Percentiles rank a stretch among this genome's conserved stretches.
Evolutionary conservation across 331 rosid species (phyloP).

Genomic region (Rosa hybrid): DNA sequence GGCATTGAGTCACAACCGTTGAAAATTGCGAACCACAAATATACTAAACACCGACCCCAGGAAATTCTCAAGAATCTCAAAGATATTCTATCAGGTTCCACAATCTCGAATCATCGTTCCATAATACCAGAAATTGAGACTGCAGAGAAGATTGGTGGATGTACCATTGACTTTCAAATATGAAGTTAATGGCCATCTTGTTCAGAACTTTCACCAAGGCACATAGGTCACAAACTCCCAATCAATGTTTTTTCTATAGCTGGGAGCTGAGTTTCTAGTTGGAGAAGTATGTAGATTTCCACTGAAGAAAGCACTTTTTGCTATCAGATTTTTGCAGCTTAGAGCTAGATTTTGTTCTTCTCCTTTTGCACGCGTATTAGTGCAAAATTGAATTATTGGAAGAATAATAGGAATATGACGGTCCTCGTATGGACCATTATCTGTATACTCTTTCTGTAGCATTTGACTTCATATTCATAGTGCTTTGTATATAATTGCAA

Average conservation of each 20-base stretch:
- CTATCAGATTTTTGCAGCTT: not conserved
- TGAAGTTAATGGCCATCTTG: slow-evolving; percentile 25
- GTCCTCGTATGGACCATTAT: not conserved
- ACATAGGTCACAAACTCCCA: not conserved
- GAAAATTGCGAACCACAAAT: slow-evolving; percentile 25
- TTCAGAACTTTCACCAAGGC: slow-evolving; percentile 23
- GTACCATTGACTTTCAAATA: slow-evolving; percentile 72
- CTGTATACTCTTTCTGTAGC: not conserved
- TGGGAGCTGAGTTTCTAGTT: slow-evolving; percentile 16
- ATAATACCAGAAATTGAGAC: slow-evolving; percentile 46
- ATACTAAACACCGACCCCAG: slow-evolving; percentile 31
- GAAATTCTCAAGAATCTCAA: slow-evolving; percentile 45
- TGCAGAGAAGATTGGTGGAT: slow-evolving; percentile 61
- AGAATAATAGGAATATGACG: not conserved
- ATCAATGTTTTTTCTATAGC: slow-evolving; percentile 3
- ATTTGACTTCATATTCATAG: not conserved
- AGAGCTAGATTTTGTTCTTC: slow-evolving; percentile 9
- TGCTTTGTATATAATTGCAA: not conserved
- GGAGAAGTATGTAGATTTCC: slow-evolving; percentile 6
- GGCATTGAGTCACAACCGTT: slow-evolving; percentile 32
- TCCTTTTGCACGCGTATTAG: not conserved
- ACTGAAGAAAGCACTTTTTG: slow-evolving; percentile 5
- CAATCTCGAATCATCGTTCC: slow-evolving; percentile 31
- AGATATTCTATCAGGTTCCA: slow-evolving; percentile 45
- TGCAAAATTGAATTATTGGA: not conserved